Evolutionary conservation across 305 asterid species (phyloP).

Genomic region (Salvia sclarea): DNA sequence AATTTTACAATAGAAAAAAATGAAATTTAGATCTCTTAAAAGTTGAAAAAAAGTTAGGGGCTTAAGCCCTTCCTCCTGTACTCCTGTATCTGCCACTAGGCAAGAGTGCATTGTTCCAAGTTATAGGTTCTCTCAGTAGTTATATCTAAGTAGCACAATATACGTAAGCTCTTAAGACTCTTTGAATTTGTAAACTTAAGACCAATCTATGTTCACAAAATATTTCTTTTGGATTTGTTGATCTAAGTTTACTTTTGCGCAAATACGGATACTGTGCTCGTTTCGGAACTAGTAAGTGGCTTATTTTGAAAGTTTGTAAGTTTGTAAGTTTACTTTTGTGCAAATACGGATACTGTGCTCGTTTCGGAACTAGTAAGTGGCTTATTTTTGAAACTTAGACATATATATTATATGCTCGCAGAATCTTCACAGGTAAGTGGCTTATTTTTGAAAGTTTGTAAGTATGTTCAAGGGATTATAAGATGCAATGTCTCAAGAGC

Average conservation of each 20-base stretch:
- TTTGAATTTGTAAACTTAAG: constrained; percentile 7
- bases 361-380: neutral
- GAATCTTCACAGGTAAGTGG: neutral
- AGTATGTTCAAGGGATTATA: too few species aligned
- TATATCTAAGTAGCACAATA: neutral
- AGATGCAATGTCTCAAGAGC: too few species aligned
- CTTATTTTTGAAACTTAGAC: too few species aligned
- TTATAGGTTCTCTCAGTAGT: neutral
- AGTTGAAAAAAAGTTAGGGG: too few species aligned
- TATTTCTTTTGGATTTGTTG: neutral
- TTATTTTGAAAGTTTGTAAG: too few species aligned
- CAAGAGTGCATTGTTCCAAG: neutral
- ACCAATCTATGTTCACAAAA: neutral
- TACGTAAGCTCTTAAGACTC: neutral
- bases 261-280: neutral
- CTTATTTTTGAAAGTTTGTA: too few species aligned
- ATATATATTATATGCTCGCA: neutral
- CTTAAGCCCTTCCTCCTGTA: too few species aligned
- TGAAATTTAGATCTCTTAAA: too few species aligned
- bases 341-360: neutral
- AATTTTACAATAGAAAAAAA: too few species aligned
- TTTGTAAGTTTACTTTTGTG: neutral
- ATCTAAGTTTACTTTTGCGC: neutral
- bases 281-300: neutral
- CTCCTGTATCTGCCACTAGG: too few species aligned